A percentile compares a stretch with the other conserved stretches of the same genome.
phyloP scores from a whole-genome alignment of 2,329 filamentous ascomycete genomes.

The Cladosporium halotolerans region DNA sequence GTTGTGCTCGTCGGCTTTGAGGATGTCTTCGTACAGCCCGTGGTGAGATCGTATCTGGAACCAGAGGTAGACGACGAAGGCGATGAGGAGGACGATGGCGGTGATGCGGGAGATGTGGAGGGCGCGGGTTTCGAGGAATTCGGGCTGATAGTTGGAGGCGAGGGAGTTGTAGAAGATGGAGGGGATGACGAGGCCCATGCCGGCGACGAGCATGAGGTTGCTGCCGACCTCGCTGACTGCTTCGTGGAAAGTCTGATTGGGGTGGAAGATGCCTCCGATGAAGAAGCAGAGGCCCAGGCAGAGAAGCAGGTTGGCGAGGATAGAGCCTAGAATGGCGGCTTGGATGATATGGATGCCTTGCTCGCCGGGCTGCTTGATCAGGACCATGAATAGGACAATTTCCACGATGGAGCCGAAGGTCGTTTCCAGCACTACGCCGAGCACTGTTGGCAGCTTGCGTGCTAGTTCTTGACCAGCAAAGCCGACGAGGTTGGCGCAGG shows the following conservation, averaged over 20 bases:
- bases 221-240: conserved; percentile 74
- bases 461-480: conserved; percentile 66
- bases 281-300: conserved; percentile 81
- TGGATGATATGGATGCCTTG: conserved; percentile 55
- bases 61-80: conserved; percentile 57
- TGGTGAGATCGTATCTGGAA: conserved; percentile 74
- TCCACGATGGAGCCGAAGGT: conserved; percentile 67
- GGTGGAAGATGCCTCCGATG: conserved; percentile 61
- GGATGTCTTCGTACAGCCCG: conserved; percentile 68
- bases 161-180: conserved; percentile 48
- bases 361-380: conserved; percentile 43
- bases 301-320: conserved; percentile 72
- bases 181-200: conserved; percentile 45
- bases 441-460: conserved; percentile 67
- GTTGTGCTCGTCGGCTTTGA: conserved; percentile 62
- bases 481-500: conserved; percentile 45
- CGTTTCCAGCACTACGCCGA: conserved; percentile 52
- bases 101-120: conserved; percentile 65
- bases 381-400: conserved; percentile 72
- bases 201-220: conserved; percentile 70
- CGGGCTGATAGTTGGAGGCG: neutral
- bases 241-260: conserved; percentile 66
- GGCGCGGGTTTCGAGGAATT: conserved; percentile 44
- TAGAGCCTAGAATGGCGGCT: conserved; percentile 74
- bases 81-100: conserved; percentile 62